Evolutionary conservation across 2,329 filamentous ascomycete species (phyloP), one percentile per base, ranked within the genome.

Genomic region (Botryosphaeria dothidea): DNA sequence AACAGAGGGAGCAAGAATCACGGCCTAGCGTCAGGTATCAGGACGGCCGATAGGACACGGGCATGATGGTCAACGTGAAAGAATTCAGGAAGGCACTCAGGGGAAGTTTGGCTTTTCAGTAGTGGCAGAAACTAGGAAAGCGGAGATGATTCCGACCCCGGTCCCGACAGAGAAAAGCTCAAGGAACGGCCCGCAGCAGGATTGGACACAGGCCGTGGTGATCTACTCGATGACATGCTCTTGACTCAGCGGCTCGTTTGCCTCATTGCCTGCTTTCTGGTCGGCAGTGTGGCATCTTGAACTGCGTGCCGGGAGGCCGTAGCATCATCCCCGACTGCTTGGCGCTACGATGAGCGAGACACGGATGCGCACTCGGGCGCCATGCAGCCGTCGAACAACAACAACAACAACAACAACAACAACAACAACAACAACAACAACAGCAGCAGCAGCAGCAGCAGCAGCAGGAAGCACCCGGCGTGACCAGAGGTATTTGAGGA

Each of bases 131-230:
- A 7, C 9, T 23, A n/a, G 43, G n/a, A 46, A 46, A 3, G 2
- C 34, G 38, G 56, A 60, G 15, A 2, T 17, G 41, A 48, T 13
- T 60, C 38, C 56, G 56, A 3, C 3, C 6, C 15, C 17, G 17
- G 19, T n/a, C 41, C 27, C 27, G 27, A 25, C 27, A 46, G n/a
- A n/a, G n/a, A 34, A 4, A 29, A 46, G 56, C 56, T 19, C 29
- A 46, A 46, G 56, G 41, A 45, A 34, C 41, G 56, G 56, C 56
- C 56, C 56, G 56, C 46, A 25, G 38, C 56, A 27, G 23, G 51
- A 5, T 17, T 19, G 11, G 19, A 38, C 21, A 34, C 34, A 43
- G 34, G 11, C 36, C 15, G 52, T 13, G 3, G 36, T 27, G 27
- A 17, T 51, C 7, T 38, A 15, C 31, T 13, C 23, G 17, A 23